Percentiles rank a stretch among this genome's conserved stretches.
Evolutionary conservation across 164 flowering plant species (phyloP).

Genomic region (Liquidambar formosana): DNA sequence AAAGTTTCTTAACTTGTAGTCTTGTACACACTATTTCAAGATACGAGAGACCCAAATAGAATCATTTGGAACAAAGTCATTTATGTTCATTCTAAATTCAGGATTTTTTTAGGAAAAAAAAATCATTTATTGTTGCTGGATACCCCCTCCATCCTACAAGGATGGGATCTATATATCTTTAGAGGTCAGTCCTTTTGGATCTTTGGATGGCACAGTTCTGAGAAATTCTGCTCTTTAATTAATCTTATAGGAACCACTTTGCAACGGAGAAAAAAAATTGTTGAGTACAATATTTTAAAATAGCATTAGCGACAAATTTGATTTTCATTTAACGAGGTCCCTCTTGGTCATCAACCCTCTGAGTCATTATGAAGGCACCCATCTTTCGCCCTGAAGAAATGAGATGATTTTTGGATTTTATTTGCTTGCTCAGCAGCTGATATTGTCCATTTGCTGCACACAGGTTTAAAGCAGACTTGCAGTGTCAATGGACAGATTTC

Average conservation of each 20-base stretch:
- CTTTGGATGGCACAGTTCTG: too few relatives aligned
- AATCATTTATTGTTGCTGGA: too few relatives aligned
- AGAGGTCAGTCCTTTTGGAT: too few relatives aligned
- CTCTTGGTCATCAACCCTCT: not conserved
- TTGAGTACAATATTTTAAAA: not conserved
- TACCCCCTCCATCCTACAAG: too few relatives aligned
- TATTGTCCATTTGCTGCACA: not conserved
- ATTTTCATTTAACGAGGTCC: not conserved
- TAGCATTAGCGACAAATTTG: not conserved
- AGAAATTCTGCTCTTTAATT: too few relatives aligned
- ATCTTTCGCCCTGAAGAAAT: not conserved
- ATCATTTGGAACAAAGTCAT: too few relatives aligned
- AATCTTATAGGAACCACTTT: too few relatives aligned
- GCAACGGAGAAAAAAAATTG: too few relatives aligned
- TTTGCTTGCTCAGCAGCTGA: not conserved
- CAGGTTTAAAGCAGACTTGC: conserved; percentile 78
- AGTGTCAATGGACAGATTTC: conserved; percentile 83
- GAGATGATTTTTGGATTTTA: not conserved
- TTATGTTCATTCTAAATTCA: not conserved
- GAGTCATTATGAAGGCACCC: too few relatives aligned
- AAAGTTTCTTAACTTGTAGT: too few relatives aligned
- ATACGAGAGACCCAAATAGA: not conserved
- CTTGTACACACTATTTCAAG: not conserved
- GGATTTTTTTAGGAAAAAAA: too few relatives aligned
- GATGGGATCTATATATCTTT: too few relatives aligned